Conservation (phyloP, 176 grass and related monocot species). For the Carex parvula region DNA sequence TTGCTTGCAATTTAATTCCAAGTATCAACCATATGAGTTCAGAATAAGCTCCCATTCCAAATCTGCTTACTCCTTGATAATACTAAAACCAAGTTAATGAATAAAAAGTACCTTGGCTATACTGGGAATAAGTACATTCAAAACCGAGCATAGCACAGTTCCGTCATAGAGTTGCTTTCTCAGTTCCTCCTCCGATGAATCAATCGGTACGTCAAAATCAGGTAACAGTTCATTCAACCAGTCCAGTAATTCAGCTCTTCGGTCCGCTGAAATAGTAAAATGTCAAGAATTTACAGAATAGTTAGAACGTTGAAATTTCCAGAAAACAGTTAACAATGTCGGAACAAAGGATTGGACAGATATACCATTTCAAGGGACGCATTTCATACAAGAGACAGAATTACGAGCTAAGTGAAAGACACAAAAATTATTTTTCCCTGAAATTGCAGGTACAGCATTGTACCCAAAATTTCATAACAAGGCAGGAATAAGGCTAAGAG, state of each 20-base stretch:
- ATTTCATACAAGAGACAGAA: background rate
- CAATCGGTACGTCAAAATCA: slow-evolving; percentile 52
- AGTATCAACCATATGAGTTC: background rate
- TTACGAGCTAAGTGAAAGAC: background rate
- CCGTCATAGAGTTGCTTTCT: slow-evolving; percentile 70
- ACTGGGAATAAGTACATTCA: slow-evolving; percentile 55
- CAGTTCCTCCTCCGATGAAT: slow-evolving; percentile 75
- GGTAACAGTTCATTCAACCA: slow-evolving; percentile 72
- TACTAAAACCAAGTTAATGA: background rate
- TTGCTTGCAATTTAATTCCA: background rate
- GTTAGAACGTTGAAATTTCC: background rate
- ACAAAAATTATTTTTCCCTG: background rate
- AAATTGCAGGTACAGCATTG: background rate
- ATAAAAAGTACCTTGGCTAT: slow-evolving; percentile 49
- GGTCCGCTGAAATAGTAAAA: slow-evolving; percentile 43
- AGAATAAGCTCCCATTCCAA: background rate
- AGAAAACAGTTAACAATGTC: background rate
- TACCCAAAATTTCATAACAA: background rate
- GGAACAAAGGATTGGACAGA: background rate
- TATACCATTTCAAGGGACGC: background rate
- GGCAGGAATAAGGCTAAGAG: background rate
- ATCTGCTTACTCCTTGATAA: background rate
- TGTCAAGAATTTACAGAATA: background rate
- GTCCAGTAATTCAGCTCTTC: slow-evolving; percentile 66
- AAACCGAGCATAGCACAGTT: slow-evolving; percentile 53